Evolutionary conservation across 192 early-diverging fungal species (phyloP), one percentile per base, ranked within the genome.

Genomic region (Phlyctochytrium planicorne): DNA sequence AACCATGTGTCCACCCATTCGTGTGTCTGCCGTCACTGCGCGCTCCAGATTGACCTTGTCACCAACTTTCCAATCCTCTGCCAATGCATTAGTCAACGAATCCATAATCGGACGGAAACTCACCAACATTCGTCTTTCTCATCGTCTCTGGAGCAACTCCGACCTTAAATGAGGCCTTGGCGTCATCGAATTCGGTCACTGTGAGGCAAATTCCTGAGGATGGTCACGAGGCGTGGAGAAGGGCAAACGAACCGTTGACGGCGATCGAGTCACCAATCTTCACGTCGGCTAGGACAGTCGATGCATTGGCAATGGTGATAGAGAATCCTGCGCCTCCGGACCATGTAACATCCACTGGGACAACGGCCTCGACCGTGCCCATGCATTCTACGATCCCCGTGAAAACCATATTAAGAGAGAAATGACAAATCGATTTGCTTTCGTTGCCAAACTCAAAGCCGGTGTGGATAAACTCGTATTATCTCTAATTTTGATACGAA

Each of bases 1-100:
- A 32, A 99, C 97, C 80, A 96, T 89, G 76, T 99, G 97, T 1
- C 97, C 97, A 62, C 97, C 97, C 70, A 96, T 93, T 32, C 95
- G 89, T 50, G 91, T 91, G 23, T 80, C 82, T 14, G 89, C 89
- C 25, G 86, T 87, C 85, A 98, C 87, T 14, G 97, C 95, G 14
- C 97, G 87, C 77, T 99, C 97, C 47, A 99, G 76, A 79, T 99
- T 99, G 50, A 98, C 93, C 16, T 81, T 83, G 53, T 81, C 81
- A 27, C 93, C 95, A 2, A 84, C 80, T 74, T 91, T 69, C 57
- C 92, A 78, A 6, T 84, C 84, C 52, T 89, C 91, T 91, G 63
- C 30, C 56, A 34, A n/a, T n/a, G n/a, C n/a, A n/a, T n/a, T n/a
- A n/a, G n/a, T n/a, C n/a, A 27, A 17, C 25, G 17, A 34, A 25